phyloP scores from a whole-genome alignment of 139 green algal species.

The Coelastrella sp. region DNA sequence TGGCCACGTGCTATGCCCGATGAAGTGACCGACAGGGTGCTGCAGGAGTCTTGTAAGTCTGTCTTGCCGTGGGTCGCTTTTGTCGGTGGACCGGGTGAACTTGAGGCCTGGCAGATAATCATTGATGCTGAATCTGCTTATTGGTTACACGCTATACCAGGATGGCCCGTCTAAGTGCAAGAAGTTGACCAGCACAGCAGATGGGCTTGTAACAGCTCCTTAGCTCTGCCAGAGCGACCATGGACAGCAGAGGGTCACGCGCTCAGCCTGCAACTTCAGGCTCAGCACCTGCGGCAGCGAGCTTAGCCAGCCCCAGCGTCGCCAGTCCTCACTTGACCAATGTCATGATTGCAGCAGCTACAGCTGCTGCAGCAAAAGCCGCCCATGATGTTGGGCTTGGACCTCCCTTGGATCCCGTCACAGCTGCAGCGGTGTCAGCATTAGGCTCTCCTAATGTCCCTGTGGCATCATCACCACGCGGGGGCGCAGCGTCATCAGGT shows the following conservation, averaged over 20 bases:
- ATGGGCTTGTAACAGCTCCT: no score
- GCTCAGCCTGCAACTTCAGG: background rate
- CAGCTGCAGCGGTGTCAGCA: background rate
- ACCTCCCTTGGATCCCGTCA: background rate
- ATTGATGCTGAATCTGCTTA: no score
- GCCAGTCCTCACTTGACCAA: background rate
- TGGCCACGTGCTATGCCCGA: no score
- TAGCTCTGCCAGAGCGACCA: background rate
- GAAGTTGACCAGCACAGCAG: no score
- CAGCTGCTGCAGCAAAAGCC: slow-evolving; percentile 22
- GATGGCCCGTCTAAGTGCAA: no score
- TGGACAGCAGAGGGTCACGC: background rate
- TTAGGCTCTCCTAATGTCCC: background rate
- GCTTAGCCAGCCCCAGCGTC: background rate
- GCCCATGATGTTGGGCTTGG: slow-evolving; percentile 17
- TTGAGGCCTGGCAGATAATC: no score
- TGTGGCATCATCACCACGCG: background rate
- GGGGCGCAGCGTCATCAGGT: background rate
- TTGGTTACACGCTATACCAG: no score
- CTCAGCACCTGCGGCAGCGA: background rate
- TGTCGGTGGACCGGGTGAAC: no score
- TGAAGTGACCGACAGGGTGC: no score
- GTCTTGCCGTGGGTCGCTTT: no score
- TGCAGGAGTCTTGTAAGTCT: no score
- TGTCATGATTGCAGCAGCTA: slow-evolving; percentile 27